These are phyloP conservation scores for Erythrophleum ivorense DNA, from an alignment of 331 rosid species.

Conservation along the genomic window DNA sequence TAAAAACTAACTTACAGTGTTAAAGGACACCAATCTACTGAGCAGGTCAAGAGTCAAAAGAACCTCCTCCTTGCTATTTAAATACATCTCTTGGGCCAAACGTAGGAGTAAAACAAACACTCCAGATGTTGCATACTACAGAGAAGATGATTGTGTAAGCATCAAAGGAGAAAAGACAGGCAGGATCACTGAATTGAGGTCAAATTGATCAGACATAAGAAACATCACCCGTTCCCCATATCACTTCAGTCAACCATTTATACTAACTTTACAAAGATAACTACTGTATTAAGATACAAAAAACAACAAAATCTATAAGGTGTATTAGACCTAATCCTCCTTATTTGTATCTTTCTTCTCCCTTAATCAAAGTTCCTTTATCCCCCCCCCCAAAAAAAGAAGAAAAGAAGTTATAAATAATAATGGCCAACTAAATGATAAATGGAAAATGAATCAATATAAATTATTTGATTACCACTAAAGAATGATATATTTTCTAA, in stretches of 20 bases:
- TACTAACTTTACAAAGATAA: background rate
- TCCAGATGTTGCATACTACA: slow-evolving; percentile 76
- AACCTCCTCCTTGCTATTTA: slow-evolving; percentile 66
- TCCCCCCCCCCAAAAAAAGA: background rate
- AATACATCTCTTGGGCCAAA: slow-evolving; percentile 71
- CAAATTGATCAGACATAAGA: slow-evolving; percentile 28
- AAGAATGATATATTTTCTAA: slow-evolving; percentile 35
- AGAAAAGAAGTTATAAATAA: background rate
- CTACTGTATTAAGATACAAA: background rate
- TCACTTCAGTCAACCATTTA: background rate
- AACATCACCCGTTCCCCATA: background rate
- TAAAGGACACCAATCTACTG: slow-evolving; percentile 78
- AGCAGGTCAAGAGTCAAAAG: slow-evolving; percentile 77
- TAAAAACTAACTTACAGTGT: slow-evolving; percentile 59
- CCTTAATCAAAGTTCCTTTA: background rate
- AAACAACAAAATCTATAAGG: slow-evolving; percentile 18
- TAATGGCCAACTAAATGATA: slow-evolving; percentile 6
- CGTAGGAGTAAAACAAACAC: slow-evolving; percentile 76
- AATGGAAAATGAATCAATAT: slow-evolving; percentile 14
- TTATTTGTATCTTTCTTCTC: background rate
- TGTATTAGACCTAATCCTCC: slow-evolving; percentile 13
- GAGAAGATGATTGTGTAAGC: slow-evolving; percentile 42
- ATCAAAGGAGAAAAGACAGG: background rate
- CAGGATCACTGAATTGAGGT: slow-evolving; percentile 12
- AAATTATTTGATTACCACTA: slow-evolving; percentile 18